A percentile compares a stretch with the other conserved stretches of the same genome.
These are phyloP conservation scores for Clarireedia homoeocarpa DNA, from an alignment of 2,329 filamentous ascomycete genomes.

Conservation along the genomic window DNA sequence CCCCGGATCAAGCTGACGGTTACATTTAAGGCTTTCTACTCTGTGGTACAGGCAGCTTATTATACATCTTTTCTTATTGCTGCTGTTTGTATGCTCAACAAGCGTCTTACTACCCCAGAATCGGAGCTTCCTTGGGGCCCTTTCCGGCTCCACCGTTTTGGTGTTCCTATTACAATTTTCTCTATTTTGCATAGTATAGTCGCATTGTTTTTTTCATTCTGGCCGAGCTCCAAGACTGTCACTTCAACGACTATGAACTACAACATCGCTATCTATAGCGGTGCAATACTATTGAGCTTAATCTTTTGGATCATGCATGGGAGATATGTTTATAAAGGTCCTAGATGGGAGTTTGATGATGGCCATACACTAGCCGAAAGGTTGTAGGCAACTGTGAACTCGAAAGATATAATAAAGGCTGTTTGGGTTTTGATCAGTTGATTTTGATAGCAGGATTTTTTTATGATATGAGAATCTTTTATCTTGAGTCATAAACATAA, in stretches of 20 bases:
- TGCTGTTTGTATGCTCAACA: slow-evolving; percentile 2
- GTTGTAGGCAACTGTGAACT: too few relatives aligned
- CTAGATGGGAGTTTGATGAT: background rate
- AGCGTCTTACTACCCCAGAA: slow-evolving; percentile 1
- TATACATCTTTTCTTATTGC: slow-evolving; percentile 4
- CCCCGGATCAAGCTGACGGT: too few relatives aligned
- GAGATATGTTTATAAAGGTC: slow-evolving; percentile 3
- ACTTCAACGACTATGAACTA: slow-evolving; percentile 4
- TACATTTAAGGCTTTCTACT: background rate
- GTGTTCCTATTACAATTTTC: slow-evolving; percentile 2
- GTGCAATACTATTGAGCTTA: background rate
- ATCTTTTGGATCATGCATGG: slow-evolving; percentile 4
- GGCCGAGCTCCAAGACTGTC: background rate
- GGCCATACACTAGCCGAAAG: too few relatives aligned
- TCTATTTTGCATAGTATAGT: background rate
- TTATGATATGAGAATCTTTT: too few relatives aligned
- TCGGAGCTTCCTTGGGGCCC: slow-evolving; percentile 6
- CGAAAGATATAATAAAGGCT: too few relatives aligned
- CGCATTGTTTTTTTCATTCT: slow-evolving; percentile 5
- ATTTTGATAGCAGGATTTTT: too few relatives aligned
- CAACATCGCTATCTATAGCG: background rate
- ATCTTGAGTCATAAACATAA: too few relatives aligned
- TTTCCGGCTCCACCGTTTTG: slow-evolving; percentile 1
- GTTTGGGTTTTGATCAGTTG: too few relatives aligned
- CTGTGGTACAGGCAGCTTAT: slow-evolving; percentile 3